Evolutionary conservation across 495 filamentous ascomycete genomes (phyloP), one percentile per base, ranked within the genome.

Genomic region (Filosporella fistucella): DNA sequence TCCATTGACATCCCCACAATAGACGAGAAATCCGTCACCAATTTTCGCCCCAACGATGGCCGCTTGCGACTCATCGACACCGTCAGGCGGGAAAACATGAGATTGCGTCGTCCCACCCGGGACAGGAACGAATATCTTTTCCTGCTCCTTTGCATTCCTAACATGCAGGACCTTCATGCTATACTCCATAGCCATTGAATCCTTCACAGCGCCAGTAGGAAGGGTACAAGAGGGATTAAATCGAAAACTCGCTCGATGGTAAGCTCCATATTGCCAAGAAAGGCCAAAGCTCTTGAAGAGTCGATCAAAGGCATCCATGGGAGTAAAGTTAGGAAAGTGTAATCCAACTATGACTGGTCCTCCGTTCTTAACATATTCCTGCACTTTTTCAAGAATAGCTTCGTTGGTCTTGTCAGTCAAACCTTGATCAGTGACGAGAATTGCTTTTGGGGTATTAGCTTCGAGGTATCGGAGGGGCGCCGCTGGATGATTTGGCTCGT

Each of bases 1-100:
- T 1, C 51, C 59, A 47, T 74, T 71, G 34, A 74, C 65, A 63
- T 77, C 70, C 9, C 71, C 71, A 47, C 70, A 54, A 50, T 74
- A 73, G 16, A 62, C 64, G n/a, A 76, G 41, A 52, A 54, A 64
- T 11, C 69, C 69, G 14, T 42, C 14, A 14, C 68, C 67, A 16
- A 69, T 46, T 42, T 50, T 67, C 13, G 58, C 51, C 16, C 59
- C 63, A 25, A 55, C 66, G 23, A 68, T 63, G 4, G 61, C 62
- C 9, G 68, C 58, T 55, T 69, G 56, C 7, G 44, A 30, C 23
- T 45, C 12, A 46, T 67, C 59, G 14, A 68, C 60, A 35, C 23
- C 12, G 8, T 25, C 39, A 12, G 64, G 47, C 4, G 56, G n/a
- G 23, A 64, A 63, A 17, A 67, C 58, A 21, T n/a, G 10, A 34